Evolutionary conservation across 176 grass and related monocot species (phyloP).

Genomic region (Thinopyrum elongatum): DNA sequence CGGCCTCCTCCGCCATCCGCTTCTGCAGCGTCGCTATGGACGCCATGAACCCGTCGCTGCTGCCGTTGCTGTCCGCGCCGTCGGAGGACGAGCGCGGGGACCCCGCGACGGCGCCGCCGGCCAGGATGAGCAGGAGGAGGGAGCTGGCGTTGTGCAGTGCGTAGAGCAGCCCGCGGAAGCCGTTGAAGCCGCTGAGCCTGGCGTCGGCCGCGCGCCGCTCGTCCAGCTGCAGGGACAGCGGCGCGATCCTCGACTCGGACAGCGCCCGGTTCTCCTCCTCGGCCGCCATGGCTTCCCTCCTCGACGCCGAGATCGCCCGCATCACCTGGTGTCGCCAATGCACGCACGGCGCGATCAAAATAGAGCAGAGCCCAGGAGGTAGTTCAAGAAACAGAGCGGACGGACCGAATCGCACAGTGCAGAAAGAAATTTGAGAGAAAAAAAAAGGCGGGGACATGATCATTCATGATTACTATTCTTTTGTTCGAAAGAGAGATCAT

Average conservation of each 20-base stretch:
- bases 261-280: conserved; percentile 84
- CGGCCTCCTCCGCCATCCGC: conserved; percentile 60
- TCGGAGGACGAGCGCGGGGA: neutral
- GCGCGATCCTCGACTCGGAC: conserved; percentile 56
- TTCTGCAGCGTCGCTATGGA: conserved; percentile 79
- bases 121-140: conserved; percentile 74
- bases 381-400: neutral
- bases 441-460: neutral
- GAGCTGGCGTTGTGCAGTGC: conserved; percentile 86
- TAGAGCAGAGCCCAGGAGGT: neutral
- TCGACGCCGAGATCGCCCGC: conserved; percentile 53
- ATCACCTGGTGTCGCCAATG: conserved; percentile 55
- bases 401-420: neutral
- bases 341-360: neutral
- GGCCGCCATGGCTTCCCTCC: conserved; percentile 61
- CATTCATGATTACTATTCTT: neutral
- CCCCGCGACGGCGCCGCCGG: conserved; percentile 40
- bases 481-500: neutral
- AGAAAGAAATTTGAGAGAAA: neutral
- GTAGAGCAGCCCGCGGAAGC: conserved; percentile 78
- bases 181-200: conserved; percentile 73
- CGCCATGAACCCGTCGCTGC: conserved; percentile 45
- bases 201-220: conserved; percentile 56
- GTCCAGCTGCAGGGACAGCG: conserved; percentile 64
- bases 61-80: neutral